These are phyloP conservation scores for Solanum ossicruentum DNA, from an alignment of 257 asterid species.

Conservation along the genomic window DNA sequence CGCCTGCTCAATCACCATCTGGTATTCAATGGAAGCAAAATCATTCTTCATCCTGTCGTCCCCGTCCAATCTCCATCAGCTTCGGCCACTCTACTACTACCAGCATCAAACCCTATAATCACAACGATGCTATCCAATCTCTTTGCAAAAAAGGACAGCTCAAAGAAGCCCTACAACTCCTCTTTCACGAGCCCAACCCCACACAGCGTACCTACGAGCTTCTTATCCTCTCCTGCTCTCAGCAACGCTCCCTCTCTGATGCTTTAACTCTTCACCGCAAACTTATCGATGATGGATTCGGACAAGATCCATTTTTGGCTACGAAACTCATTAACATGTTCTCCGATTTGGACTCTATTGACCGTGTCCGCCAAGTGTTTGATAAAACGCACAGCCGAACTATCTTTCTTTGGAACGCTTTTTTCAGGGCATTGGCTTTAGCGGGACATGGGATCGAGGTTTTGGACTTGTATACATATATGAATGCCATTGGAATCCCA, in stretches of 20 bases:
- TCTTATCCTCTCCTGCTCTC: constrained; percentile 57
- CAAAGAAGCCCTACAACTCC: constrained; percentile 60
- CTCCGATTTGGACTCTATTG: constrained; percentile 29
- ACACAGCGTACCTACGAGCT: constrained; percentile 74
- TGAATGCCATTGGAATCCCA: constrained; percentile 45
- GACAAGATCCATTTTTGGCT: constrained; percentile 71
- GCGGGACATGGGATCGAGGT: constrained; percentile 69
- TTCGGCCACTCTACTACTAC: not conserved
- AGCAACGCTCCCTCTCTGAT: constrained; percentile 22
- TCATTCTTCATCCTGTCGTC: not conserved
- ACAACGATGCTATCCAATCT: constrained; percentile 57
- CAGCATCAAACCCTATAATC: not conserved
- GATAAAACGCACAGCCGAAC: constrained; percentile 43
- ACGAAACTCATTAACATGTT: constrained; percentile 77
- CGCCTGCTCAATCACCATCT: not conserved
- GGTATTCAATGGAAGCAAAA: not conserved
- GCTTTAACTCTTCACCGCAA: constrained; percentile 42
- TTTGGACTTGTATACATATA: constrained; percentile 36
- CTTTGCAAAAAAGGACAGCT: constrained; percentile 72
- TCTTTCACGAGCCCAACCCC: constrained; percentile 43
- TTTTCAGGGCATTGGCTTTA: constrained; percentile 60
- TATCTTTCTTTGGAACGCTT: constrained; percentile 68
- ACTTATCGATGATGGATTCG: constrained; percentile 55
- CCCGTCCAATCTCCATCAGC: not conserved
- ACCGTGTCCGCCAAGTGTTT: constrained; percentile 68